Percentiles rank a stretch among this genome's conserved stretches.
Evolutionary conservation across 805 yeast genomes (phyloP).

Genomic region (Metahyphopichia silvanorum): DNA sequence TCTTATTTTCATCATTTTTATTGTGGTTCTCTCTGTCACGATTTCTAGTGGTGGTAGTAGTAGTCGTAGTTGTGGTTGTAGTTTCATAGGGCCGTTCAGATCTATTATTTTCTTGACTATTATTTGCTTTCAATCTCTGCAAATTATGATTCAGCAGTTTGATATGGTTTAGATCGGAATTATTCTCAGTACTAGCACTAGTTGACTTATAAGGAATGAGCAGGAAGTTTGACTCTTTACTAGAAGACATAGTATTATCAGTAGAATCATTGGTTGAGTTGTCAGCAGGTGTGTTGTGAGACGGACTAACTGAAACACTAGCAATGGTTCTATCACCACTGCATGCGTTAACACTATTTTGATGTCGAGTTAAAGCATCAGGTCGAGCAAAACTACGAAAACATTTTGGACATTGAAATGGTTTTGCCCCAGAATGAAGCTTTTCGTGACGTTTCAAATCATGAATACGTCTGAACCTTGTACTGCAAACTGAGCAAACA

Average conservation of each 20-base stretch:
- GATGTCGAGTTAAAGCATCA: constrained; percentile 73
- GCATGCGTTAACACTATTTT: constrained; percentile 43
- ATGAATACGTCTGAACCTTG: constrained; percentile 67
- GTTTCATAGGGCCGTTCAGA: constrained; percentile 3
- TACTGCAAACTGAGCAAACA: constrained; percentile 56
- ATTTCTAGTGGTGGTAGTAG: constrained; percentile 4
- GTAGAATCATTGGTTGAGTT: constrained; percentile 1
- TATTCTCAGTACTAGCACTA: background rate
- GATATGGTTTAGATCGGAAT: background rate
- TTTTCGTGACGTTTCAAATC: constrained; percentile 75
- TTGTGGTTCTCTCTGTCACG: background rate
- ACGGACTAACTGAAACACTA: background rate
- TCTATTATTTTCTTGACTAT: no score
- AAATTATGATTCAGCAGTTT: no score
- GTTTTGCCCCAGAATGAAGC: constrained; percentile 74
- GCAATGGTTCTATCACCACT: constrained; percentile 7
- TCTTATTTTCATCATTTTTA: background rate
- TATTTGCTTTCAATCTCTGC: no score
- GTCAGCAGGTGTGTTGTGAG: background rate
- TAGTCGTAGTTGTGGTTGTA: constrained; percentile 8
- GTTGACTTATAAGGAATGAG: no score
- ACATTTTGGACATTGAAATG: constrained; percentile 60
- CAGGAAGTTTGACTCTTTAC: no score
- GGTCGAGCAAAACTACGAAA: constrained; percentile 66
- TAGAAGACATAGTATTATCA: no score